Base-by-base conservation (phyloP, 1,139 yeast genomes). In the Sugiyamaella xylanicola region DNA sequence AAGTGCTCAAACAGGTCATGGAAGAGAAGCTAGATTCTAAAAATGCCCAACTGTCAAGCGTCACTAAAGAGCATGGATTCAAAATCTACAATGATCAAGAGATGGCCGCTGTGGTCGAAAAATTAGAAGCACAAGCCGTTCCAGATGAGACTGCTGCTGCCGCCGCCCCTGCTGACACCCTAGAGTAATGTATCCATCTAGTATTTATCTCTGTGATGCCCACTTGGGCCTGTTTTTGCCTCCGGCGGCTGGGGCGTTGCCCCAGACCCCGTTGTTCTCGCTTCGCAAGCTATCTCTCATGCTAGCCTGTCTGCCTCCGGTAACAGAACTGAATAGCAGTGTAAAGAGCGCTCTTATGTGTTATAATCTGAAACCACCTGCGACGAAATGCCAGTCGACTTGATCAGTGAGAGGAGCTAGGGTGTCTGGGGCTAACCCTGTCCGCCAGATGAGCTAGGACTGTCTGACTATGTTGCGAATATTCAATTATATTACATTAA, bases 1-100 rank as follows among this genome's bases (percentile, higher is more conserved):
- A 92, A 77, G 89, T 89, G 56, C 81, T 95, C 67, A 92, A 92
- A 72, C 99, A 95, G 74, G 99, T 95, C 50, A 95, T 95, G 99
- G 99, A 95, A 76, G 99, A 95, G 74, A 93, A 93, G 74, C 79
- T 95, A 68, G 98, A 95, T 72, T 87, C 95, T 59, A 89, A 87
- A 66, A 95, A 95, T 71, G 97, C 97, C 39, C 99, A 95, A 76
- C 81, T 95, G 68, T 95, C 99, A 51, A 82, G 93, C 66, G 96
- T 95, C 50, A 93, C 99, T 36, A 80, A 81, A 65, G 95, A 85
- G 36, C 82, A 81, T 41, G 99, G 99, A 0, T 95, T 91, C 76
- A 83, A 86, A 72, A 85, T 93, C 59, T 95, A 95, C 73, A 78
- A 80, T 48, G 96, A 92, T 65, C 90, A 83, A 51, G 86, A 86